phyloP scores from a whole-genome alignment of 345 rosid genomes.

The Hibiscus mutabilis region DNA sequence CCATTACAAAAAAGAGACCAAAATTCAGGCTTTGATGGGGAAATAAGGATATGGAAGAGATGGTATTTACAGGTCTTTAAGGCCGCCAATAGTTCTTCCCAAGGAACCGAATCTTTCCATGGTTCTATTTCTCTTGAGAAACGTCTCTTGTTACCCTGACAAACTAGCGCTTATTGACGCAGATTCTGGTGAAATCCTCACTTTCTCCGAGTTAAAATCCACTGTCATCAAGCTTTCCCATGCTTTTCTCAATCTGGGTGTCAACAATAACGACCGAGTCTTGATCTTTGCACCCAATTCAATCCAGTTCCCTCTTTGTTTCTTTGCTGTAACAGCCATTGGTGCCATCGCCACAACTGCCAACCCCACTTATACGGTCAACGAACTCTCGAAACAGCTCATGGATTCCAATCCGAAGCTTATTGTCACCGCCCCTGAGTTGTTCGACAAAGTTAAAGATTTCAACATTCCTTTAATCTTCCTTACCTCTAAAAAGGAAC shows the following conservation, averaged over 20 bases:
- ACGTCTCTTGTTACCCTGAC: slow-evolving; percentile 42
- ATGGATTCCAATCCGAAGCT: slow-evolving; percentile 65
- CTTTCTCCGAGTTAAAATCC: slow-evolving; percentile 57
- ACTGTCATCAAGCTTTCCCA: slow-evolving; percentile 48
- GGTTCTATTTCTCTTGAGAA: slow-evolving; percentile 53
- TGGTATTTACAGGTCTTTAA: slow-evolving; percentile 65
- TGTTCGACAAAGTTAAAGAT: too few relatives aligned
- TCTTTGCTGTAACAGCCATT: slow-evolving; percentile 54
- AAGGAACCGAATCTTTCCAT: slow-evolving; percentile 3
- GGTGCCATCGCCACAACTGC: slow-evolving; percentile 73
- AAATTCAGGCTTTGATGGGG: too few relatives aligned
- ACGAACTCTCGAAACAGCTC: slow-evolving; percentile 63
- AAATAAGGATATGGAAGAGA: slow-evolving; percentile 45
- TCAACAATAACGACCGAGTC: slow-evolving; percentile 52
- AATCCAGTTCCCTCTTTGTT: slow-evolving; percentile 59
- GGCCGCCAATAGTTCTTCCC: slow-evolving; percentile 49
- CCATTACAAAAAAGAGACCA: too few relatives aligned
- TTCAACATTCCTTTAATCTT: slow-evolving; percentile 55
- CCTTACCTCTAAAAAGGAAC: slow-evolving; percentile 32
- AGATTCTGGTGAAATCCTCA: slow-evolving; percentile 40
- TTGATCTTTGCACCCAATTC: slow-evolving; percentile 32
- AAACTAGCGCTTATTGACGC: slow-evolving; percentile 67
- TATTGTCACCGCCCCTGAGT: not conserved
- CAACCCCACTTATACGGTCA: slow-evolving; percentile 64
- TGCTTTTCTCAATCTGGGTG: slow-evolving; percentile 56